Evolutionary conservation across 2,329 filamentous ascomycete genomes (phyloP).

Genomic region (Cryphonectria parasitica): DNA sequence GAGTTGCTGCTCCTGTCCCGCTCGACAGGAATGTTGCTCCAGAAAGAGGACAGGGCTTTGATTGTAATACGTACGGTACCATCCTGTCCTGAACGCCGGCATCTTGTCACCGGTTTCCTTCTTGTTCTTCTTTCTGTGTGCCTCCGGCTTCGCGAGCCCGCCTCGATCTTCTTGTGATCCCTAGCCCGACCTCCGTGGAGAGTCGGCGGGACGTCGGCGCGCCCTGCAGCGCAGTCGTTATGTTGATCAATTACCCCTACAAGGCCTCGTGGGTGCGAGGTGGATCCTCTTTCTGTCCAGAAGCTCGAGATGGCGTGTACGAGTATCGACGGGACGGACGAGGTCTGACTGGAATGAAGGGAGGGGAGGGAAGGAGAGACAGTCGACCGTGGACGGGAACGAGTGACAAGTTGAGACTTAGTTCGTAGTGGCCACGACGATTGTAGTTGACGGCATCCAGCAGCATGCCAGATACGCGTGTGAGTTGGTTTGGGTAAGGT

Average conservation of each 20-base stretch:
- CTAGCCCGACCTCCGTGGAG: constrained; percentile 30
- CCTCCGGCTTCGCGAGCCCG: background rate
- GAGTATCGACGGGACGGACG: background rate
- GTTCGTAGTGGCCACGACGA: background rate
- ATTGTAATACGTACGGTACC: constrained; percentile 49
- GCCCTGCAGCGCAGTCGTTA: constrained; percentile 25
- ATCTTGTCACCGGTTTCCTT: constrained; percentile 17
- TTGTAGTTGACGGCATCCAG: constrained; percentile 4
- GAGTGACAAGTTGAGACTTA: background rate
- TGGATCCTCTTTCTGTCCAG: background rate
- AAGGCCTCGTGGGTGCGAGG: background rate
- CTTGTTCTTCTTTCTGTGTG: background rate
- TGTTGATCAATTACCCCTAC: constrained; percentile 13
- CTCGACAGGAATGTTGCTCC: constrained; percentile 19
- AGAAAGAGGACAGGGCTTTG: background rate
- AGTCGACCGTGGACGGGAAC: background rate
- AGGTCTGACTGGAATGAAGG: constrained; percentile 19
- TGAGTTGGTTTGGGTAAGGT: constrained; percentile 2
- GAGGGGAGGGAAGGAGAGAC: background rate
- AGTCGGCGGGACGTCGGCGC: constrained; percentile 28
- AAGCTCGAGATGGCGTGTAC: constrained; percentile 4
- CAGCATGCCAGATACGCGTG: constrained; percentile 8
- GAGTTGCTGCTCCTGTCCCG: constrained; percentile 1
- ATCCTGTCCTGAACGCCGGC: constrained; percentile 49
- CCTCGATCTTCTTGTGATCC: constrained; percentile 12